Conservation (phyloP, 768 basidiomycete genomes). For the Termitomyces titanicus region DNA sequence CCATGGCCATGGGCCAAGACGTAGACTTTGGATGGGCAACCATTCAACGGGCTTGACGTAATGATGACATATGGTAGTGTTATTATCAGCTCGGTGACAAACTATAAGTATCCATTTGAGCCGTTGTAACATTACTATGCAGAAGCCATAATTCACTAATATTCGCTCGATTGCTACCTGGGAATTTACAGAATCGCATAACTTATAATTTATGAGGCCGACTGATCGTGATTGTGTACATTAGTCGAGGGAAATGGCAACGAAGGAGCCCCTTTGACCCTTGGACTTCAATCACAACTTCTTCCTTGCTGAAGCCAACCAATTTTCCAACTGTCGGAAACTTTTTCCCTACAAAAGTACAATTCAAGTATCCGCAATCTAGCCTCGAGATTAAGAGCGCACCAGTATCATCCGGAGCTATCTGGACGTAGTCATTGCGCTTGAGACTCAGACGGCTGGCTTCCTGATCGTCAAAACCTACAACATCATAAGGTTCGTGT, state of each 20-base stretch:
- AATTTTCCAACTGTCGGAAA: conserved; percentile 47
- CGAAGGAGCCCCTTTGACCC: conserved; percentile 36
- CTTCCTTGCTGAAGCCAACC: conserved; percentile 44
- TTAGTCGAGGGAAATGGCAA: conserved; percentile 52
- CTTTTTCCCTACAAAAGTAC: conserved; percentile 26
- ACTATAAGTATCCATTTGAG: background rate
- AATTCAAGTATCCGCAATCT: background rate
- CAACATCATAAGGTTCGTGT: conserved; percentile 31
- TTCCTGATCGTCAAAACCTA: conserved; percentile 46
- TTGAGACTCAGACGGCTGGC: conserved; percentile 38
- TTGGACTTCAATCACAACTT: conserved; percentile 45
- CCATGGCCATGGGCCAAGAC: too few species aligned
- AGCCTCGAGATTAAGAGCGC: background rate
- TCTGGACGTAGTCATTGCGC: conserved; percentile 31
- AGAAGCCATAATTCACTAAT: too few species aligned
- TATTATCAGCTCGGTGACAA: too few species aligned
- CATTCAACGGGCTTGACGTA: background rate
- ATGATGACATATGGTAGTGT: background rate
- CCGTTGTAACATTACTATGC: background rate
- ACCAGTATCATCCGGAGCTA: conserved; percentile 51
- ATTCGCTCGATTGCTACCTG: background rate
- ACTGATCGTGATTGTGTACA: conserved; percentile 27
- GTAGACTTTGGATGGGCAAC: background rate
- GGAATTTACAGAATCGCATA: background rate
- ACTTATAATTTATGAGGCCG: conserved; percentile 11